phyloP scores from a whole-genome alignment of 306 rosid species.

The Lathyrus tuberosus region DNA sequence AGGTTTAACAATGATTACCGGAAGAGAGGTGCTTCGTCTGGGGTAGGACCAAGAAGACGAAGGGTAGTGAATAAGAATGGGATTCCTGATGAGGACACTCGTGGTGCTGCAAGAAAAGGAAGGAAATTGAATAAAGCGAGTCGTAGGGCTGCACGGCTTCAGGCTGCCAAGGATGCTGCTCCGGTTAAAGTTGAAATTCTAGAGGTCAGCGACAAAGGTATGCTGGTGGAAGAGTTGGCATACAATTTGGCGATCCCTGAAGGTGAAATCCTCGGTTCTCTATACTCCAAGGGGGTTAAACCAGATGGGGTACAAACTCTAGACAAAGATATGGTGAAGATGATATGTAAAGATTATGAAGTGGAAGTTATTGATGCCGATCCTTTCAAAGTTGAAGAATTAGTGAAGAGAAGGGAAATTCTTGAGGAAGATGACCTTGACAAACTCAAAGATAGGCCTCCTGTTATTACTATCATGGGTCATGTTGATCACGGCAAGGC shows the following conservation, averaged over 20 bases:
- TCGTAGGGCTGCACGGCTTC: constrained; percentile 93
- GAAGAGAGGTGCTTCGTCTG: constrained; percentile 65
- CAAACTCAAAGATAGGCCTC: constrained; percentile 91
- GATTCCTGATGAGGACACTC: constrained; percentile 65
- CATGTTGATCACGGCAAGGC: constrained; percentile 99
- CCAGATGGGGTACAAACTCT: constrained; percentile 97
- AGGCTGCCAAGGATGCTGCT: constrained; percentile 97
- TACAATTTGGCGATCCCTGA: constrained; percentile 73
- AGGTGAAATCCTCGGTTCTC: constrained; percentile 85
- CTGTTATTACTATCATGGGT: constrained; percentile 97
- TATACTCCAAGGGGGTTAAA: constrained; percentile 85
- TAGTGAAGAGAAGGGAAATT: constrained; percentile 71
- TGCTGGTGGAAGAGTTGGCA: constrained; percentile 88
- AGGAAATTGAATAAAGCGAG: constrained; percentile 98
- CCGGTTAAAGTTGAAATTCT: constrained; percentile 96
- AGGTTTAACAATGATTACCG: constrained; percentile 74
- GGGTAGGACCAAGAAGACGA: constrained; percentile 69
- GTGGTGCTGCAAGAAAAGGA: constrained; percentile 82
- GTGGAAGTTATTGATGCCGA: constrained; percentile 88
- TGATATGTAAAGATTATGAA: constrained; percentile 80
- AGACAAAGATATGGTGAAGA: constrained; percentile 91
- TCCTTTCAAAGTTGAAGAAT: constrained; percentile 74
- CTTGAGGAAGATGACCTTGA: constrained; percentile 76
- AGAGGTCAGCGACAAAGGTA: constrained; percentile 80
- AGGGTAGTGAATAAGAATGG: constrained; percentile 46